A percentile compares a stretch with the other conserved stretches of the same genome.
Conservation (phyloP, 2,329 filamentous ascomycete genomes). For the Diplodia mutila region DNA sequence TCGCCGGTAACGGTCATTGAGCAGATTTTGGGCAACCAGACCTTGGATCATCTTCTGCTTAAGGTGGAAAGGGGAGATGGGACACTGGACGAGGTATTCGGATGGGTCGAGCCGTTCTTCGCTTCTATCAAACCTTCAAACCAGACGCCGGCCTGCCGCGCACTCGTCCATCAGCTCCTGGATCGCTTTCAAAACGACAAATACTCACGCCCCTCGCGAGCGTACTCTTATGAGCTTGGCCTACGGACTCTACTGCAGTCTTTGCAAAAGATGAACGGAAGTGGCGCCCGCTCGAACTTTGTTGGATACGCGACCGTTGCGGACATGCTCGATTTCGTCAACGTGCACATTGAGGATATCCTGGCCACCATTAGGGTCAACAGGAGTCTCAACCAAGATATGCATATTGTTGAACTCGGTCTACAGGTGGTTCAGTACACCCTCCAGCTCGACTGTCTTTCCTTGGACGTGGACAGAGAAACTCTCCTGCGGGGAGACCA, state of each 20-base stretch:
- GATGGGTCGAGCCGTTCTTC: constrained; percentile 79
- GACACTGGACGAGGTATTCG: constrained; percentile 66
- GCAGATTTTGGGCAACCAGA: constrained; percentile 74
- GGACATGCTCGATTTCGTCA: constrained; percentile 66
- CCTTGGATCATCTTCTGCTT: constrained; percentile 64
- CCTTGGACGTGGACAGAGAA: constrained; percentile 69
- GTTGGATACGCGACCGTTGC: constrained; percentile 50
- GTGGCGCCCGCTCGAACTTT: constrained; percentile 39
- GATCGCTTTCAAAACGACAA: constrained; percentile 61
- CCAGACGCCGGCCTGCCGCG: constrained; percentile 77
- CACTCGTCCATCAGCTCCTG: constrained; percentile 76
- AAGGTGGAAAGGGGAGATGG: constrained; percentile 47
- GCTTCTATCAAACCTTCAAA: constrained; percentile 75
- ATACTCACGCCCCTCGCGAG: constrained; percentile 61
- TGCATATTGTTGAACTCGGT: constrained; percentile 50
- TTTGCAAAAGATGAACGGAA: constrained; percentile 40
- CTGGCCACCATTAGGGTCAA: constrained; percentile 38
- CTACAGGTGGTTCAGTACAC: constrained; percentile 69
- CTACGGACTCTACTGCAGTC: constrained; percentile 42
- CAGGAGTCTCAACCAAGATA: constrained; percentile 32
- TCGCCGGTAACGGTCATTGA: constrained; percentile 82
- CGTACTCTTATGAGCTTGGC: constrained; percentile 67
- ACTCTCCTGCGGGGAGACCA: constrained; percentile 64
- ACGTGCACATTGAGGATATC: constrained; percentile 57
- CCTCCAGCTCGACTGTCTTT: constrained; percentile 71